Evolutionary conservation across 805 yeast species (phyloP), one percentile per base, ranked within the genome.

Genomic region (Yarrowia sp.): DNA sequence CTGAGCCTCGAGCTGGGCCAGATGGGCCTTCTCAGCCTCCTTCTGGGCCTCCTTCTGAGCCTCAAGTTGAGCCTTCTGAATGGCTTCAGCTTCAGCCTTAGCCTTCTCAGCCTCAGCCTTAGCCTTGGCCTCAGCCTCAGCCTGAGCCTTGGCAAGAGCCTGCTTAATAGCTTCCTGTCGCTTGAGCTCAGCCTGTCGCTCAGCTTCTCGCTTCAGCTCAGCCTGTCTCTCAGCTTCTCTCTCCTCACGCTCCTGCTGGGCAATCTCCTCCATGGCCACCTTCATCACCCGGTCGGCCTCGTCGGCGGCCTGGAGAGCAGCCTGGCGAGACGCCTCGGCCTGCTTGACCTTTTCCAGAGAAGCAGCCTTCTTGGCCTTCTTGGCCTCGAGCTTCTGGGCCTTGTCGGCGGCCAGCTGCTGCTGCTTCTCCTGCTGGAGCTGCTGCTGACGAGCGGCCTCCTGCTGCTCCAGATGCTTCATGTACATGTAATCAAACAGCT

Each of bases 261-360:
- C 36, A 38, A 55, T 30, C 63, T 55, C 47, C 49, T 56, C 30
- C 1, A 56, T 30, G n/a, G 44, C 61, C 10, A 46, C 61, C 38
- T 55, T 40, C 30, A 24, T 40, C 40, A 40, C n/a, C 36, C 42
- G 6, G 40, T 58, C 64, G 9, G 64, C 64, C 19, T 43, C 40
- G 24, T 40, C 30, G n/a, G 42, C 47, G n/a, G 24, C 24, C 46
- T 55, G 17, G 19, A 56, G 36, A 24, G 63, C 63, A 36, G 34
- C 12, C 60, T 20, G 44, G 9, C 60, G 60, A 20, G 24, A 20
- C 36, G 19, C 34, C 15, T 53, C 60, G 36, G 60, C 60, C 34
- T 20, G 24, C 9, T 44, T 44, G 36, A 53, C 60, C 60, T 53
- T 53, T n/a, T 56, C 63, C 24, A 58, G 39, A 17, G 61, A 39